phyloP scores from a whole-genome alignment of 179 eudicot species.

The Sideroxylon spinosum region DNA sequence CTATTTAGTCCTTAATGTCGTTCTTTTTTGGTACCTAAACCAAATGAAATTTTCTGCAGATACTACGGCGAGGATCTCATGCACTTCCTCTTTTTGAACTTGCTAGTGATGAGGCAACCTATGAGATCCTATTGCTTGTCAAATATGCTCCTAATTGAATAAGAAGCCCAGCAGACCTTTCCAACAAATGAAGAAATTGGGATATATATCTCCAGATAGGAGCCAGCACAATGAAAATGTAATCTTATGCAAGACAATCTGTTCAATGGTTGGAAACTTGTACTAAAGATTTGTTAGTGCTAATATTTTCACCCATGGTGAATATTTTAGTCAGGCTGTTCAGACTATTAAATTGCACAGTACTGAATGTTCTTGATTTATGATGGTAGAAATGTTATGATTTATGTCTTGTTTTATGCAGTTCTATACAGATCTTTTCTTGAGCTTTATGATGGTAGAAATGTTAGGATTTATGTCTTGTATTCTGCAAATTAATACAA shows the following conservation, averaged over 20 bases:
- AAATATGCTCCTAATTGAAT: slow-evolving; percentile 5
- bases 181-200: not conserved
- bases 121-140: not conserved
- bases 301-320: not conserved
- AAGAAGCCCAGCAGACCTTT: not conserved
- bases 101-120: not conserved
- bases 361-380: no score
- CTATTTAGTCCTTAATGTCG: not conserved
- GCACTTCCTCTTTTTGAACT: not conserved
- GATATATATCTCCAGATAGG: not conserved
- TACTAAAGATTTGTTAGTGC: not conserved
- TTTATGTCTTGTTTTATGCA: no score
- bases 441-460: no score
- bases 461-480: no score
- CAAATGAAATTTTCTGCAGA: slow-evolving; percentile 13
- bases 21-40: not conserved
- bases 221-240: not conserved
- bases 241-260: not conserved
- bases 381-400: not conserved
- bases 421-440: no score
- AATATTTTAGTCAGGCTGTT: not conserved
- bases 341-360: not conserved
- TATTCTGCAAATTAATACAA: no score
- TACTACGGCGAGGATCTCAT: not conserved
- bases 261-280: not conserved